phyloP scores from a whole-genome alignment of 257 asterid genomes.

The Solanum acaule region DNA sequence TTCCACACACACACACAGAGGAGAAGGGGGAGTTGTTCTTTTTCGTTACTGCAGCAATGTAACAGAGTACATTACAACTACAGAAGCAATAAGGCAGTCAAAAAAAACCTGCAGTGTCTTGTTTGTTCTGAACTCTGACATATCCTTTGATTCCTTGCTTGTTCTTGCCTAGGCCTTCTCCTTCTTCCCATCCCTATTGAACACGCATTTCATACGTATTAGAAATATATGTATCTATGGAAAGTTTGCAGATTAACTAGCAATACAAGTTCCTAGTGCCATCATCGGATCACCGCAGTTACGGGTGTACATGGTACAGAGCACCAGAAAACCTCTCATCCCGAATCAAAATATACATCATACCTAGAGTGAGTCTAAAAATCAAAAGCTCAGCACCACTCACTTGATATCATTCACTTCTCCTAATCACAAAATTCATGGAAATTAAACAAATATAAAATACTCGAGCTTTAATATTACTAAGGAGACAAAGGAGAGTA shows the following conservation, averaged over 20 bases:
- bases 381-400: background rate
- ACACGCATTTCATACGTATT: background rate
- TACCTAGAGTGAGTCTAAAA: background rate
- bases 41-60: background rate
- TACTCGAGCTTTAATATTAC: background rate
- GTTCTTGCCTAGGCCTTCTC: slow-evolving; percentile 95
- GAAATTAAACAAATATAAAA: background rate
- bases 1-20: background rate
- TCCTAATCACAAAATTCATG: background rate
- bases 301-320: background rate
- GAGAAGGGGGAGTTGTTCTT: background rate
- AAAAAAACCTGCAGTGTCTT: slow-evolving; percentile 60
- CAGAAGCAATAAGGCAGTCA: background rate
- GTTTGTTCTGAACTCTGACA: slow-evolving; percentile 82
- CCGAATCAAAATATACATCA: background rate
- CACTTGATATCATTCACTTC: background rate
- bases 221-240: background rate
- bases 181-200: slow-evolving; percentile 98
- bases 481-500: background rate
- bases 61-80: background rate
- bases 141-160: slow-evolving; percentile 97
- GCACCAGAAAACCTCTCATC: background rate
- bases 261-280: background rate
- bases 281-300: background rate
- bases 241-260: background rate